These are phyloP conservation scores for Trichoderma erinaceum DNA, from an alignment of 495 filamentous ascomycete genomes.

Conservation along the genomic window DNA sequence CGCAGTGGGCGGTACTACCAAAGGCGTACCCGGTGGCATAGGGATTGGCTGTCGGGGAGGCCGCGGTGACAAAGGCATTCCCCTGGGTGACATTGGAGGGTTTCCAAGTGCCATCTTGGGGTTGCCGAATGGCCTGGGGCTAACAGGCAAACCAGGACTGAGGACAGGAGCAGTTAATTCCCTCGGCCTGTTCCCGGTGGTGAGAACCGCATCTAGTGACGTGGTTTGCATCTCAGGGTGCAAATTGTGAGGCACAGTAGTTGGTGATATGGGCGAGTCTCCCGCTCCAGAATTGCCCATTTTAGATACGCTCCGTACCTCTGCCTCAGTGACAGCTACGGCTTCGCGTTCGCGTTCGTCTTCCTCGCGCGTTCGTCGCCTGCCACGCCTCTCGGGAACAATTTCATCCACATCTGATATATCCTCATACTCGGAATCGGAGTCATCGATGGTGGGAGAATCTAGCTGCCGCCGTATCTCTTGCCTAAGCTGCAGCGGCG, in stretches of 20 bases:
- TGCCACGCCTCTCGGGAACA: slow-evolving; percentile 58
- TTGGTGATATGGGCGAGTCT: slow-evolving; percentile 35
- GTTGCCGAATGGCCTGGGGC: slow-evolving; percentile 62
- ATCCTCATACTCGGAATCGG: slow-evolving; percentile 81
- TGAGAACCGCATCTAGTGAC: slow-evolving; percentile 48
- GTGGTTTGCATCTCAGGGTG: slow-evolving; percentile 19
- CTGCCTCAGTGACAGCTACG: slow-evolving; percentile 54
- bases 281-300: slow-evolving; percentile 48
- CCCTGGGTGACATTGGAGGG: slow-evolving; percentile 61
- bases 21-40: slow-evolving; percentile 55
- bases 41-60: slow-evolving; percentile 60
- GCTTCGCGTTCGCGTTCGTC: slow-evolving; percentile 76
- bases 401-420: slow-evolving; percentile 60
- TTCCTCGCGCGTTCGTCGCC: slow-evolving; percentile 79
- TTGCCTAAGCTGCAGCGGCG: slow-evolving; percentile 67
- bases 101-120: slow-evolving; percentile 54
- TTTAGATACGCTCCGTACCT: slow-evolving; percentile 58
- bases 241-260: not conserved
- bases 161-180: slow-evolving; percentile 52
- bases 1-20: slow-evolving; percentile 48
- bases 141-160: slow-evolving; percentile 83
- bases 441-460: slow-evolving; percentile 50
- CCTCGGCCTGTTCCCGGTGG: slow-evolving; percentile 30
- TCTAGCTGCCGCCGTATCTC: slow-evolving; percentile 37
- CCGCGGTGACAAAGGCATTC: slow-evolving; percentile 65